Evolutionary conservation across 768 basidiomycete species (phyloP).

Genomic region (Auriscalpium vulgare): DNA sequence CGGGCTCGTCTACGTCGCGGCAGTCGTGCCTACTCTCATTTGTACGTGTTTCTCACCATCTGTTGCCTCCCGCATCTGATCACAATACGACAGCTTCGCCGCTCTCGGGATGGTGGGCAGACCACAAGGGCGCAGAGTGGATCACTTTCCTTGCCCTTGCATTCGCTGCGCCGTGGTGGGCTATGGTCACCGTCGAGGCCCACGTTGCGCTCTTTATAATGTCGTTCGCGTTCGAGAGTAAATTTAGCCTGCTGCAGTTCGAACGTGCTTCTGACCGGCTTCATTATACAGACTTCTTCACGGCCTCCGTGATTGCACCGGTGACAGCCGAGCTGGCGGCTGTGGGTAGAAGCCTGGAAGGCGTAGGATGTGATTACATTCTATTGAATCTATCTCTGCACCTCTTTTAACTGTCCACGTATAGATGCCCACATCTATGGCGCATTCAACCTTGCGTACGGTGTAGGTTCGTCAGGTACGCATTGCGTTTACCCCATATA

Average conservation of each 20-base stretch:
- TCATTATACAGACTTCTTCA: slow-evolving; percentile 50
- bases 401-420: background rate
- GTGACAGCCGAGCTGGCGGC: slow-evolving; percentile 60
- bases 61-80: background rate
- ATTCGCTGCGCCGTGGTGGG: slow-evolving; percentile 58
- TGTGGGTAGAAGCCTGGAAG: slow-evolving; percentile 46
- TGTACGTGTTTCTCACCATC: slow-evolving; percentile 34
- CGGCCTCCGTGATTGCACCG: slow-evolving; percentile 50
- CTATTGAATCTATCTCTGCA: slow-evolving; percentile 4
- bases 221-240: slow-evolving; percentile 48
- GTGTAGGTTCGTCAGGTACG: slow-evolving; percentile 54
- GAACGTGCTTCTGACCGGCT: background rate
- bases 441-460: slow-evolving; percentile 66
- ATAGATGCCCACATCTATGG: slow-evolving; percentile 70
- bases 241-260: too few species aligned
- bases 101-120: slow-evolving; percentile 49
- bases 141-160: slow-evolving; percentile 39
- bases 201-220: slow-evolving; percentile 42
- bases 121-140: slow-evolving; percentile 50
- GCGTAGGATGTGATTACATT: slow-evolving; percentile 55
- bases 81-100: slow-evolving; percentile 42
- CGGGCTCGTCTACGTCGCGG: slow-evolving; percentile 64
- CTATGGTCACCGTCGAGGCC: slow-evolving; percentile 38
- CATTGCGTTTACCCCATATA: slow-evolving; percentile 2
- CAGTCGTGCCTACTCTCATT: slow-evolving; percentile 54